Percentiles rank a stretch among this genome's conserved stretches.
These are phyloP conservation scores for Bauhinia variegata DNA, from an alignment of 306 rosid species.

Conservation along the genomic window DNA sequence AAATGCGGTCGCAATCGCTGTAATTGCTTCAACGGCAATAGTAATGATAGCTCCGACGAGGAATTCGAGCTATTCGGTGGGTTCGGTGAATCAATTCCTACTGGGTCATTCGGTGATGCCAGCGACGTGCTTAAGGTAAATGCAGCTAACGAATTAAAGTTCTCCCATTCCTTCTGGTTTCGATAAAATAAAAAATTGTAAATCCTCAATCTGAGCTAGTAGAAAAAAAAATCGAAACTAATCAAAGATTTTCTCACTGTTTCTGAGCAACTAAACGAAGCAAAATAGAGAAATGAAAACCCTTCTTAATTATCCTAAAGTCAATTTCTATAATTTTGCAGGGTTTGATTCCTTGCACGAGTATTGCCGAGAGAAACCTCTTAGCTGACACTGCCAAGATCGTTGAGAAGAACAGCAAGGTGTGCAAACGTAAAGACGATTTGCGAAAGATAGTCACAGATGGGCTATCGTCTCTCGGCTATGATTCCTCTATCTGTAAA, in stretches of 20 bases:
- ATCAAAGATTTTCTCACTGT: conserved; percentile 1
- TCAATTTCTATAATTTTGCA: conserved; percentile 26
- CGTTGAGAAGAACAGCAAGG: conserved; percentile 73
- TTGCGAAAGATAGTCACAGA: conserved; percentile 68
- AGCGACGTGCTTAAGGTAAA: conserved; percentile 76
- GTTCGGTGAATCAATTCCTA: conserved; percentile 55
- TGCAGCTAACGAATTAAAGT: not conserved
- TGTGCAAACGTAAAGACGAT: conserved; percentile 68
- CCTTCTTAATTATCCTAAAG: not conserved
- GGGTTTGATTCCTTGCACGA: conserved; percentile 77
- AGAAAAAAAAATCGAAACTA: not conserved
- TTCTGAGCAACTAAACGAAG: conserved; percentile 26
- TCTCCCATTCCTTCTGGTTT: too few species aligned
- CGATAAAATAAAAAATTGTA: not conserved
- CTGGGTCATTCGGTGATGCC: conserved; percentile 71
- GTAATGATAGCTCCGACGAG: conserved; percentile 89
- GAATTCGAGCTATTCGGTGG: conserved; percentile 72
- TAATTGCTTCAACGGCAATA: conserved; percentile 86
- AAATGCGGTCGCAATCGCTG: conserved; percentile 84
- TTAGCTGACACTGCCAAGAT: conserved; percentile 86
- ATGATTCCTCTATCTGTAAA: conserved; percentile 77
- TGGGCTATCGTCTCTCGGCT: conserved; percentile 69
- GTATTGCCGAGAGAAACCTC: conserved; percentile 81
- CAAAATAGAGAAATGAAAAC: too few species aligned
- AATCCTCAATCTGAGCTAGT: not conserved